Evolutionary conservation across 495 filamentous ascomycete genomes (phyloP).

Genomic region (Umbilicaria muhlenbergii): DNA sequence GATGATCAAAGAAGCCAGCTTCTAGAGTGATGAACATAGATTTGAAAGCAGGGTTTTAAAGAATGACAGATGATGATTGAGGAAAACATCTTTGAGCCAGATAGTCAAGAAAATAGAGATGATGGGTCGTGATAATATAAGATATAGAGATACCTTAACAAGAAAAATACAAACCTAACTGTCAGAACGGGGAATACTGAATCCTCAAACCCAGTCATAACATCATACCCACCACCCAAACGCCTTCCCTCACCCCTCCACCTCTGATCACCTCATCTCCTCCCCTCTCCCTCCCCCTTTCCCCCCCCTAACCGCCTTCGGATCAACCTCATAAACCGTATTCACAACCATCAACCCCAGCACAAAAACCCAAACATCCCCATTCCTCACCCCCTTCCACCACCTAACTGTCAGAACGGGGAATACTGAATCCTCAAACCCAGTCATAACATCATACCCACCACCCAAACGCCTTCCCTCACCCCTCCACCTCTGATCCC

Average conservation of each 20-base stretch:
- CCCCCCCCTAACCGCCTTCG: conserved; percentile 49
- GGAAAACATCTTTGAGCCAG: no score
- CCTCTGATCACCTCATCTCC: no score
- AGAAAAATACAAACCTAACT: neutral
- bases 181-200: neutral
- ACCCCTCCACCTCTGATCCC: conserved; percentile 34
- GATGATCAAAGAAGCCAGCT: no score
- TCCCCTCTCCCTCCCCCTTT: no score
- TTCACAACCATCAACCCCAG: conserved; percentile 61
- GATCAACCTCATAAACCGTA: conserved; percentile 58
- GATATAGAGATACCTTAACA: no score
- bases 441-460: conserved; percentile 8
- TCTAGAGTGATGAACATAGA: no score
- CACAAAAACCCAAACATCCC: conserved; percentile 73
- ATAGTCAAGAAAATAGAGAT: no score
- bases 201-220: no score
- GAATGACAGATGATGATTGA: no score
- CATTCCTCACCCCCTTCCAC: conserved; percentile 66
- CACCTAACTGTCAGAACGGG: conserved; percentile 34
- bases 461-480: conserved; percentile 19
- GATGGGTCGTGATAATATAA: no score
- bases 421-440: neutral
- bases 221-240: conserved; percentile 14
- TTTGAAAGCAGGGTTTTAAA: no score
- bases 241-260: conserved; percentile 19